These are phyloP conservation scores for Wickerhamiella hasegawae DNA, from an alignment of 805 yeast genomes.

Conservation along the genomic window DNA sequence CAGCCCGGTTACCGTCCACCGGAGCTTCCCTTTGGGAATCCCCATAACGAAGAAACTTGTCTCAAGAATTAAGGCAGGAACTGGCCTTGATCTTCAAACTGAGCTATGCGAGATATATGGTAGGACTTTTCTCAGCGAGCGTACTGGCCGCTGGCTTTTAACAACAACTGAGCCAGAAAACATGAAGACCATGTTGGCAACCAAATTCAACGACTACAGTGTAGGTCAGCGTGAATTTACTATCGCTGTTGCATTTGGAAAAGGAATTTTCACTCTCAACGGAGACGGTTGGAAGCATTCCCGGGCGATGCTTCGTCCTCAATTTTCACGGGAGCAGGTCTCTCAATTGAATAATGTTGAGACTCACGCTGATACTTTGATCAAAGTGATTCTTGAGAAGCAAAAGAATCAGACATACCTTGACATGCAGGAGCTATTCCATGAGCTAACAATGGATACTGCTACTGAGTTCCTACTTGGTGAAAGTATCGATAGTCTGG, in stretches of 20 bases:
- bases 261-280: constrained; percentile 23
- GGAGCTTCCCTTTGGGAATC: too few relatives aligned
- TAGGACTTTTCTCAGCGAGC: neutral
- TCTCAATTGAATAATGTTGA: constrained; percentile 14
- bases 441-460: constrained; percentile 16
- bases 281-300: constrained; percentile 23
- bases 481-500: constrained; percentile 16
- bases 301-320: constrained; percentile 22
- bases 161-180: constrained; percentile 21
- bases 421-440: constrained; percentile 15
- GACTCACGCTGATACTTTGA: constrained; percentile 9
- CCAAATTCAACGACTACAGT: constrained; percentile 20
- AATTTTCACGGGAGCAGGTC: constrained; percentile 21
- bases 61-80: too few relatives aligned
- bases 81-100: too few relatives aligned
- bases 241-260: constrained; percentile 18
- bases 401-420: constrained; percentile 15
- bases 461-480: constrained; percentile 20
- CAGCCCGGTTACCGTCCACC: too few relatives aligned
- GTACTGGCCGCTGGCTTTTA: neutral
- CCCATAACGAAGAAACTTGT: too few relatives aligned
- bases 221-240: constrained; percentile 17
- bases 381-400: constrained; percentile 4
- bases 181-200: constrained; percentile 20
- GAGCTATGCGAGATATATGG: neutral